Percentiles rank a stretch among this genome's conserved stretches.
phyloP scores from a whole-genome alignment of 2,329 filamentous ascomycete species.

The Fusarium sp. region DNA sequence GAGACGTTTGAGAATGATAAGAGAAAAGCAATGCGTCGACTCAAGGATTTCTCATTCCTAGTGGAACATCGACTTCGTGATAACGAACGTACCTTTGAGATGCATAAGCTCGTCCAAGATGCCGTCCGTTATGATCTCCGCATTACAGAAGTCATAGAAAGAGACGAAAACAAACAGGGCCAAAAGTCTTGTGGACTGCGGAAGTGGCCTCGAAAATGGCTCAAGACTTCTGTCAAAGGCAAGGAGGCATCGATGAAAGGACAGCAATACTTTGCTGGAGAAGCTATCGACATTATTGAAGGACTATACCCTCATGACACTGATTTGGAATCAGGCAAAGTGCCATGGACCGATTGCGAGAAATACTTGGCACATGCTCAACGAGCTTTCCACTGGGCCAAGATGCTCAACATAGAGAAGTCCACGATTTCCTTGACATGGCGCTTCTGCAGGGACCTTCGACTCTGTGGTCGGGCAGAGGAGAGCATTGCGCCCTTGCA shows the following conservation, averaged over 20 bases:
- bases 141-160: not conserved
- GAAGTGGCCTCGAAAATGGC: not conserved
- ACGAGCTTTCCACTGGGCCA: too few species aligned
- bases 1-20: not conserved
- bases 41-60: constrained; percentile 51
- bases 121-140: constrained; percentile 37
- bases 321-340: not conserved
- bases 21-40: constrained; percentile 40
- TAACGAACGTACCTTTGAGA: constrained; percentile 38
- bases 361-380: too few species aligned
- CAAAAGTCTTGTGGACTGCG: not conserved
- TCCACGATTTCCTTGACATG: too few species aligned
- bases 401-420: too few species aligned
- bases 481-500: too few species aligned
- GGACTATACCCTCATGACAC: constrained; percentile 13
- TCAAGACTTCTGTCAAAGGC: too few species aligned
- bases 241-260: not conserved
- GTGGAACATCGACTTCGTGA: constrained; percentile 5
- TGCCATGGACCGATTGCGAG: not conserved
- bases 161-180: fast-evolving
- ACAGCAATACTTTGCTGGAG: constrained; percentile 35
- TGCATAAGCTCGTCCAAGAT: constrained; percentile 49
- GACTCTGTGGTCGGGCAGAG: too few species aligned
- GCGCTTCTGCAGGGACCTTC: too few species aligned
- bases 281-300: constrained; percentile 39